Percentiles rank a stretch among this genome's conserved stretches.
These are phyloP conservation scores for Lepidium didymum DNA, from an alignment of 345 rosid species.

Conservation along the genomic window DNA sequence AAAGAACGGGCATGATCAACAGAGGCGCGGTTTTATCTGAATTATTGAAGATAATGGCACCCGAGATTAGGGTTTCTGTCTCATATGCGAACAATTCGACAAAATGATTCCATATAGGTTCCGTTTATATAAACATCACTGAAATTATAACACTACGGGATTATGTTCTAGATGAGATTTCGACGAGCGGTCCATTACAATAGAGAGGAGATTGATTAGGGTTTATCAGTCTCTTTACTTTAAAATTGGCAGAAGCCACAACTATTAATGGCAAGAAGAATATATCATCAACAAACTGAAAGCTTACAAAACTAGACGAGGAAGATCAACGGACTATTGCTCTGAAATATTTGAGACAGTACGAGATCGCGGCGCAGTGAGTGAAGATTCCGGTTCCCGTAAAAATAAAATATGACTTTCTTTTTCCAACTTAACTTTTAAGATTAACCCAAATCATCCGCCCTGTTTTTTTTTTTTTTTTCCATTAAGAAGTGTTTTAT, in stretches of 20 bases:
- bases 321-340: neutral
- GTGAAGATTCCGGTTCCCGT: neutral
- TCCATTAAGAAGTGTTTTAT: too few relatives aligned
- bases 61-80: slow-evolving; percentile 11
- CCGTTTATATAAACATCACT: neutral
- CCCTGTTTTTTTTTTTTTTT: too few relatives aligned
- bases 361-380: neutral
- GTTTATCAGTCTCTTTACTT: slow-evolving; percentile 9
- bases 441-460: too few relatives aligned
- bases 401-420: neutral
- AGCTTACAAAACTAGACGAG: slow-evolving; percentile 8
- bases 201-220: neutral
- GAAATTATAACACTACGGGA: neutral
- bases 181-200: neutral
- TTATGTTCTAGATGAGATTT: neutral
- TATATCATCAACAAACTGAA: neutral
- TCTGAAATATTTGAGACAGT: neutral
- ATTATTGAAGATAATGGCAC: neutral
- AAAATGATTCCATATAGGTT: neutral
- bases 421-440: too few relatives aligned
- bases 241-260: neutral
- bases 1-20: slow-evolving; percentile 31
- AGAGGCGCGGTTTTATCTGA: slow-evolving; percentile 10
- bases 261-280: neutral
- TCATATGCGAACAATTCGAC: neutral